These are phyloP conservation scores for Penicillium ochrochloron DNA, from an alignment of 495 filamentous ascomycete genomes.

Conservation along the genomic window DNA sequence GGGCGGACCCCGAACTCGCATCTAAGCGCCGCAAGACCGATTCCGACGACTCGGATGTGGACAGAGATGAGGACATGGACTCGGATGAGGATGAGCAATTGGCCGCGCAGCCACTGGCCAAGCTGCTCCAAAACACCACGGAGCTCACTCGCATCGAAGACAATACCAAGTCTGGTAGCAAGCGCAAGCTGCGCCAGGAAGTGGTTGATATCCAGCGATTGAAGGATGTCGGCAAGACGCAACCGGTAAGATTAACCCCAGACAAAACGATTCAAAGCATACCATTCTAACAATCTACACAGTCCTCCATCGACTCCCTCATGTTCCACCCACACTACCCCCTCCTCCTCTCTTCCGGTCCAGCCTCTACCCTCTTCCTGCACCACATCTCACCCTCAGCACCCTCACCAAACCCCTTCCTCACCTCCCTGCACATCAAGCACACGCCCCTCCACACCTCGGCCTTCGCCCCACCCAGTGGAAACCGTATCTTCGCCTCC, in stretches of 20 bases:
- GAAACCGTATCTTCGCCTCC: slow-evolving; percentile 73
- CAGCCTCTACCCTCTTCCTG: slow-evolving; percentile 80
- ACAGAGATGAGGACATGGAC: slow-evolving; percentile 47
- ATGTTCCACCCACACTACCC: slow-evolving; percentile 87
- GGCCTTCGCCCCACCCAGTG: slow-evolving; percentile 62
- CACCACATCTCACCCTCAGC: slow-evolving; percentile 83
- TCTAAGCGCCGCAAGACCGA: slow-evolving; percentile 59
- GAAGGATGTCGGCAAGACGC: slow-evolving; percentile 64
- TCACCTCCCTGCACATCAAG: slow-evolving; percentile 87
- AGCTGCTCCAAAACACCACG: slow-evolving; percentile 71
- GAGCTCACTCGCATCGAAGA: slow-evolving; percentile 55
- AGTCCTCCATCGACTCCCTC: slow-evolving; percentile 82
- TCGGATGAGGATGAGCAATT: slow-evolving; percentile 65
- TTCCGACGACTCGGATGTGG: slow-evolving; percentile 50
- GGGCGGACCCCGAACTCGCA: slow-evolving; percentile 60
- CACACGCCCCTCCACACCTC: slow-evolving; percentile 80
- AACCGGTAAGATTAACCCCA: slow-evolving; percentile 53
- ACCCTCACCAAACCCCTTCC: slow-evolving; percentile 77
- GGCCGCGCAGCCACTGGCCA: slow-evolving; percentile 75
- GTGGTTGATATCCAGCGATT: slow-evolving; percentile 80
- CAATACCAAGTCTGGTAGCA: slow-evolving; percentile 39
- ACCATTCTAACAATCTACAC: slow-evolving; percentile 27
- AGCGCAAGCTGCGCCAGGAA: slow-evolving; percentile 78
- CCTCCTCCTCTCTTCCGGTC: slow-evolving; percentile 85
- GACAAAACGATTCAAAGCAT: neutral